Base-by-base conservation (phyloP, 768 basidiomycete species). In the Suillus placidus region DNA sequence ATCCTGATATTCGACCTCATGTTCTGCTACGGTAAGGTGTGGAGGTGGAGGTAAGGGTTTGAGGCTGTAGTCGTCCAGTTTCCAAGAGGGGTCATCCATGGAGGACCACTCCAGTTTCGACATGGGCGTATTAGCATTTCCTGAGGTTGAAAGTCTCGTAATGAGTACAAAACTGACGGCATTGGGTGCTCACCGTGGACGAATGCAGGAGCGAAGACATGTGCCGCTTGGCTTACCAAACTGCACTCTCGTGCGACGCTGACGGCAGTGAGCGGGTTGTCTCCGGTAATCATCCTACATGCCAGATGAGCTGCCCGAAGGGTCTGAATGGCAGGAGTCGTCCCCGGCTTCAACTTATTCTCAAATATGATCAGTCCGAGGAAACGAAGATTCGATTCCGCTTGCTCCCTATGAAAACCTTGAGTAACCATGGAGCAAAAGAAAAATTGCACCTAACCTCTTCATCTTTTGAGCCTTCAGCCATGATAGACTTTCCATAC, bases 201-300 rank as follows among this genome's bases (percentile, higher is more conserved):
- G 74, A 99, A 99, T 3, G 79, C 76, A 0, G 97, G 96, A 12
- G 88, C 81, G 75, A 95, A 99, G 16, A 99, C 90, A 72, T 96
- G 90, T 0, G 92, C 92, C 20, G 93, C 90, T 69, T 93, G 92
- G 66, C 88, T 92, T 70, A 99, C 89, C 63, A 99, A 80, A 49
- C 86, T 87, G 69, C 97, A 99, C 79, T 99, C 97, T 65, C 96
- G 83, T 1, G 95, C 97, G 43, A 99, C 97, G 69, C 95, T 97
- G 71, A 98, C 92, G 6, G 97, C 97, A 7, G 97, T 99, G 47
- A 97, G 82, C 38, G 95, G 90, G 69, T 99, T 99, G 73, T 99
- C 97, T 12, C 97, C 97, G 0, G 97, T 99, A 60, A 97, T 96
- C 97, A 99, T 99, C 68, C 96, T 84, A 71, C 94, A 96, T 23